Evolutionary conservation across 768 basidiomycete species (phyloP).

Genomic region (Psilocybe cubensis): DNA sequence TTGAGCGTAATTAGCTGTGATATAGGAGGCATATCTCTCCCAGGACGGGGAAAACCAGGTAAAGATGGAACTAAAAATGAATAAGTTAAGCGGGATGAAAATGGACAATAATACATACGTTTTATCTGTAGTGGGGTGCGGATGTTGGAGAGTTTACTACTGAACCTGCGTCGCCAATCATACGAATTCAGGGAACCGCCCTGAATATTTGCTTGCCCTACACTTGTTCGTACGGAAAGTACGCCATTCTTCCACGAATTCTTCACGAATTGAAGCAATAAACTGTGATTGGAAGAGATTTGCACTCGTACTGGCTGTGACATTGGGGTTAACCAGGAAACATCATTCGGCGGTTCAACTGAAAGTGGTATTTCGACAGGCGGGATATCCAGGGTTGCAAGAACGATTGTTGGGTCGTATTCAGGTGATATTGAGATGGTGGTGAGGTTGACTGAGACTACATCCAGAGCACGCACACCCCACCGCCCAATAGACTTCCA

Average conservation of each 20-base stretch:
- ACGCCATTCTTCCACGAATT: conserved; percentile 61
- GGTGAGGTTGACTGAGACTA: conserved; percentile 57
- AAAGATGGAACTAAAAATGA: conserved; percentile 55
- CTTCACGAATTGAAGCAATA: conserved; percentile 52
- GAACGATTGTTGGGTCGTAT: conserved; percentile 35
- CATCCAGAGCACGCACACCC: conserved; percentile 59
- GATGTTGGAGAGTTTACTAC: conserved; percentile 47
- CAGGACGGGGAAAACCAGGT: conserved; percentile 69
- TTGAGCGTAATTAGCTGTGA: conserved; percentile 63
- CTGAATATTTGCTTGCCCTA: conserved; percentile 46
- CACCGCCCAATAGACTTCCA: conserved; percentile 75
- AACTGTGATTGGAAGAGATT: conserved; percentile 55
- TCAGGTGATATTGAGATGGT: conserved; percentile 53
- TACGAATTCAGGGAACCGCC: conserved; percentile 49
- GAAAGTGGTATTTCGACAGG: conserved; percentile 61
- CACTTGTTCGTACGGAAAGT: conserved; percentile 45
- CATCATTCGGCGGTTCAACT: conserved; percentile 51
- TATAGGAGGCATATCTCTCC: conserved; percentile 49
- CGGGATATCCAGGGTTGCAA: conserved; percentile 50
- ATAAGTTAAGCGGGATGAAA: conserved; percentile 6
- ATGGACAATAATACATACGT: conserved; percentile 43
- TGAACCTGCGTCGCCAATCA: conserved; percentile 52
- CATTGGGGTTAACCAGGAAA: conserved; percentile 61
- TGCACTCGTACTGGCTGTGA: conserved; percentile 52
- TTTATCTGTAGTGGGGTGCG: conserved; percentile 50